A percentile compares a stretch with the other conserved stretches of the same genome.
Evolutionary conservation across 768 basidiomycete genomes (phyloP).

Genomic region (Crassisporium funariophilum): DNA sequence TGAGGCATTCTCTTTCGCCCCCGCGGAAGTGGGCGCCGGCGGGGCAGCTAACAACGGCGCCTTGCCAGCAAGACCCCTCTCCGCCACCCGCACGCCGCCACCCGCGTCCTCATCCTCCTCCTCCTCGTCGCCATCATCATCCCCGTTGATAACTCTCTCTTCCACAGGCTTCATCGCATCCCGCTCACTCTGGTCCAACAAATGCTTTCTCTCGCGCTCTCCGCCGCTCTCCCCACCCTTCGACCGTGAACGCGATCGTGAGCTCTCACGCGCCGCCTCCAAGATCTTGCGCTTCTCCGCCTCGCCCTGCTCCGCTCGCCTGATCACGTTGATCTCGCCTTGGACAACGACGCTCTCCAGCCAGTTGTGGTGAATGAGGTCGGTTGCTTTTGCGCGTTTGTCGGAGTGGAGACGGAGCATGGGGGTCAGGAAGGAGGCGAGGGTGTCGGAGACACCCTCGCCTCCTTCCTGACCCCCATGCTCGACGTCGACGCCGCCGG

Average conservation of each 20-base stretch:
- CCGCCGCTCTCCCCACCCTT: constrained; percentile 3
- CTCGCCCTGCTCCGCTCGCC: constrained; percentile 50
- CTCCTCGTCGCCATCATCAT: constrained; percentile 13
- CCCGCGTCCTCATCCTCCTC: constrained; percentile 6
- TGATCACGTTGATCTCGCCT: constrained; percentile 85
- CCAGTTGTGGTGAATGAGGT: constrained; percentile 87
- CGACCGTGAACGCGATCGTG: constrained; percentile 27
- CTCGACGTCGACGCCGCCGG: too few relatives aligned
- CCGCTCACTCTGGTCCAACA: constrained; percentile 40
- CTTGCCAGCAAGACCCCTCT: too few relatives aligned
- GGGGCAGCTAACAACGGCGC: constrained; percentile 15
- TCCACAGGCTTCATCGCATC: constrained; percentile 81
- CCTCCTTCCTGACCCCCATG: too few relatives aligned
- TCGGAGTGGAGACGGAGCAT: constrained; percentile 92
- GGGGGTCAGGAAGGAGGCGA: constrained; percentile 80
- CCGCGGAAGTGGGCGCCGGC: constrained; percentile 12
- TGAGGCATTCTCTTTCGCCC: constrained; percentile 9
- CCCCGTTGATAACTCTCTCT: constrained; percentile 31
- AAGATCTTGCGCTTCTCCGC: constrained; percentile 41
- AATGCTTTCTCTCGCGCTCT: constrained; percentile 34
- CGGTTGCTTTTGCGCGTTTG: constrained; percentile 84
- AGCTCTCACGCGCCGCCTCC: constrained; percentile 43
- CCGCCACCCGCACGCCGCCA: too few relatives aligned
- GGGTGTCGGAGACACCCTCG: too few relatives aligned
- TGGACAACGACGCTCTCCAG: constrained; percentile 83